phyloP scores from a whole-genome alignment of 2,329 filamentous ascomycete species.

The Aspergillus ochraceoroseus region DNA sequence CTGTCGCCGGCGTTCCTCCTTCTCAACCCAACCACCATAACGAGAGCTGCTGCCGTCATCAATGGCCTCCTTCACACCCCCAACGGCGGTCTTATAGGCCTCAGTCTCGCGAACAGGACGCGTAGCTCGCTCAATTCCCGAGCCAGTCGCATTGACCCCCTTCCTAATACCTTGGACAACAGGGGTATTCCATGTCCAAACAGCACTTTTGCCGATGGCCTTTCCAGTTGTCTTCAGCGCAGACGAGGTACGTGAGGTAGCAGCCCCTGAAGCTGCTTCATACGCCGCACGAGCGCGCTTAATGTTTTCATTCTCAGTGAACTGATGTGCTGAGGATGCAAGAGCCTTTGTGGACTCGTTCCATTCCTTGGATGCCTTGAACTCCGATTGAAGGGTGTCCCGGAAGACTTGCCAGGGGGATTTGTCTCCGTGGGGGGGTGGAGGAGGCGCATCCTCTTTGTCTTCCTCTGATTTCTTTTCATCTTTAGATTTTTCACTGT shows the following conservation, averaged over 20 bases:
- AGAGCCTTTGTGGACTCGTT: conserved; percentile 97
- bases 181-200: conserved; percentile 95
- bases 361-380: conserved; percentile 98
- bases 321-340: conserved; percentile 80
- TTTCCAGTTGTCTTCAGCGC: conserved; percentile 81
- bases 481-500: conserved; percentile 47
- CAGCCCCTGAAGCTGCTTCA: conserved; percentile 76
- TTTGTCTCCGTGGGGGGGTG: conserved; percentile 96
- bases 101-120: conserved; percentile 90
- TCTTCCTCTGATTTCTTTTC: conserved; percentile 49
- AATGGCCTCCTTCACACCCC: conserved; percentile 81
- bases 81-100: conserved; percentile 64
- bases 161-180: conserved; percentile 88
- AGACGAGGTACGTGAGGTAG: conserved; percentile 69
- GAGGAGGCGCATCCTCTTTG: conserved; percentile 63
- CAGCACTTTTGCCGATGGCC: conserved; percentile 81
- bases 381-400: conserved; percentile 89
- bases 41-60: conserved; percentile 94
- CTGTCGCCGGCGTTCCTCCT: conserved; percentile 80
- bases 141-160: conserved; percentile 78
- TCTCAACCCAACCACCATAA: conserved; percentile 95
- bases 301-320: conserved; percentile 88
- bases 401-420: conserved; percentile 98
- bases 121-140: conserved; percentile 88
- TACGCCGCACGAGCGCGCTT: conserved; percentile 81